phyloP scores from a whole-genome alignment of 371 early-diverging fungal genomes.

The Mucor saturninus region DNA sequence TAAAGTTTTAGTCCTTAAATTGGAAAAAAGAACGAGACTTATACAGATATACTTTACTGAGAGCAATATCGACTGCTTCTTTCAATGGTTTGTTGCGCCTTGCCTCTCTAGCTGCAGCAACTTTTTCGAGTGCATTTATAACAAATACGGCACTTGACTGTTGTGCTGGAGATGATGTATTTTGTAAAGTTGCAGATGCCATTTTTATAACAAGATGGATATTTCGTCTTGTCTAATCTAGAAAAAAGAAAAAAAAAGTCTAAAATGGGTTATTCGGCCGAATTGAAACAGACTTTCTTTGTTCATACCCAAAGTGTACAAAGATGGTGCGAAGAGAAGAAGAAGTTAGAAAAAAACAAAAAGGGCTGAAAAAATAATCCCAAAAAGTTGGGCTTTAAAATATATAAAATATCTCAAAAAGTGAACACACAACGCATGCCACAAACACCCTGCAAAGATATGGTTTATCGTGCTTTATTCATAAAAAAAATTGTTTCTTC shows the following conservation, averaged over 20 bases:
- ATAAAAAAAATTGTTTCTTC: constrained; percentile 1
- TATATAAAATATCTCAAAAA: background rate
- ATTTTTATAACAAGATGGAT: constrained; percentile 19
- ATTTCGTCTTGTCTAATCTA: constrained; percentile 9
- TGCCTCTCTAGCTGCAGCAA: constrained; percentile 57
- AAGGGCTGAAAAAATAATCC: background rate
- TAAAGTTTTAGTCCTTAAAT: background rate
- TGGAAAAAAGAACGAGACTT: background rate
- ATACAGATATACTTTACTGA: constrained; percentile 32
- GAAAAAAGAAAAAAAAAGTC: background rate
- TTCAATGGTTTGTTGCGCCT: constrained; percentile 59
- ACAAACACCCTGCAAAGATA: background rate
- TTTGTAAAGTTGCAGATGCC: constrained; percentile 34
- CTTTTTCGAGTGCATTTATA: constrained; percentile 68
- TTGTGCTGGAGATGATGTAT: constrained; percentile 33
- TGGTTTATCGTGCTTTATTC: too few species aligned
- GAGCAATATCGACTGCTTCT: constrained; percentile 49
- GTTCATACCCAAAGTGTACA: background rate
- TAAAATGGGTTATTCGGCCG: background rate
- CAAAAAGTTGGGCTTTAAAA: background rate
- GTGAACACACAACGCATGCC: background rate
- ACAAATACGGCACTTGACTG: constrained; percentile 63
- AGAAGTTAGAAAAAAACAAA: background rate
- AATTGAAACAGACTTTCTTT: background rate
- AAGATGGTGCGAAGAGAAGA: background rate